These are phyloP conservation scores for Talaromyces ruber DNA, from an alignment of 495 filamentous ascomycete species.

Conservation along the genomic window DNA sequence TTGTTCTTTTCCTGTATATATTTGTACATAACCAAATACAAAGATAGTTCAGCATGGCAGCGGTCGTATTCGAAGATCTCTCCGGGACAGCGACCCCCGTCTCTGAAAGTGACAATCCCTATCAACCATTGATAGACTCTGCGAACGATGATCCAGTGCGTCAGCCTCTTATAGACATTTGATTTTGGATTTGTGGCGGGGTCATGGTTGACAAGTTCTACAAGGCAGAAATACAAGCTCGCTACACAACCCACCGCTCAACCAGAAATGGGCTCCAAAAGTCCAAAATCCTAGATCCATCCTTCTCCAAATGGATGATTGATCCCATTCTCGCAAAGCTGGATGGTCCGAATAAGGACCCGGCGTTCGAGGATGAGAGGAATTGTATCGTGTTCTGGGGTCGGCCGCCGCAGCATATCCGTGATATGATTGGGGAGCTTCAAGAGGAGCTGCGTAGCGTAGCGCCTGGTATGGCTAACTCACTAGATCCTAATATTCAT, in stretches of 20 bases:
- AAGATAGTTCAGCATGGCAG: slow-evolving; percentile 2
- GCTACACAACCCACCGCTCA: slow-evolving; percentile 64
- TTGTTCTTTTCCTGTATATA: background rate
- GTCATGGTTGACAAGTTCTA: background rate
- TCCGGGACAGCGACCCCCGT: slow-evolving; percentile 4
- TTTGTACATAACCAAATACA: background rate
- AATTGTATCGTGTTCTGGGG: slow-evolving; percentile 85
- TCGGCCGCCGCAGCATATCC: slow-evolving; percentile 63
- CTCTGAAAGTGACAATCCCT: slow-evolving; percentile 50
- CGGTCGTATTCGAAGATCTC: slow-evolving; percentile 8
- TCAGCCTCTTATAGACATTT: background rate
- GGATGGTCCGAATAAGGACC: slow-evolving; percentile 47
- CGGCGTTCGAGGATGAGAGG: slow-evolving; percentile 60
- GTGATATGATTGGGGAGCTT: slow-evolving; percentile 54
- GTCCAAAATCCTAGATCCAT: slow-evolving; percentile 53
- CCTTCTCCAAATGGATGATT: slow-evolving; percentile 62
- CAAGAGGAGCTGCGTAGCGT: slow-evolving; percentile 55
- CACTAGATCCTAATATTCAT: background rate
- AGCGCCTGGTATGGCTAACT: slow-evolving; percentile 48
- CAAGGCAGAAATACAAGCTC: slow-evolving; percentile 62
- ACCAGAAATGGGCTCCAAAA: slow-evolving; percentile 65
- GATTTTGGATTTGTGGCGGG: background rate
- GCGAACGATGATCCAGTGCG: slow-evolving; percentile 52
- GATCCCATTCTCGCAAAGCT: slow-evolving; percentile 70
- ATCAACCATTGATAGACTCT: slow-evolving; percentile 61